phyloP scores from a whole-genome alignment of 495 filamentous ascomycete genomes.

The Aspergillus avenaceus region DNA sequence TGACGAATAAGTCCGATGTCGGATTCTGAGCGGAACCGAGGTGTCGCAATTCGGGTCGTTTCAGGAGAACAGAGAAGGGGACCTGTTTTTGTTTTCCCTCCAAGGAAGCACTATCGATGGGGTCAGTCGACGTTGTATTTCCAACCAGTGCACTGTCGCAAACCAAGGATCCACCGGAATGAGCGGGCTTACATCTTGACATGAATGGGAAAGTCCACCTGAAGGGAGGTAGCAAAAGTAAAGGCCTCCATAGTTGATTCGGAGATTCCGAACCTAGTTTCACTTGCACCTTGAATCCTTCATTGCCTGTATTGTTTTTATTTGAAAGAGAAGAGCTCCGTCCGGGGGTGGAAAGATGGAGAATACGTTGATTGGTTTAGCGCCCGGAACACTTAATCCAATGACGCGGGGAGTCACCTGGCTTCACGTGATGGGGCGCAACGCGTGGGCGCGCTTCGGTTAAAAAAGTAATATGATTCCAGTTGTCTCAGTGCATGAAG shows the following conservation, averaged over 20 bases:
- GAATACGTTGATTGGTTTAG: conserved; percentile 2
- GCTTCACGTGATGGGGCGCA: conserved; percentile 3
- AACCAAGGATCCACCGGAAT: not conserved
- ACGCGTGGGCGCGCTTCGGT: conserved; percentile 7
- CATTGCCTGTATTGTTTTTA: not conserved
- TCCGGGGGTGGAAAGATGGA: not conserved
- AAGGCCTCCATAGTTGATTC: conserved; percentile 74
- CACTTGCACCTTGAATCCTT: not conserved
- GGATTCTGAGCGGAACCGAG: conserved; percentile 73
- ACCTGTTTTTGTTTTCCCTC: conserved; percentile 82
- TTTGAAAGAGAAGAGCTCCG: conserved; percentile 5
- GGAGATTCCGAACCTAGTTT: not conserved
- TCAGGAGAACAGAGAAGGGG: conserved; percentile 71
- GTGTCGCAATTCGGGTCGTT: conserved; percentile 74
- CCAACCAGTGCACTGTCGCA: conserved; percentile 2
- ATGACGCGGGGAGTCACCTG: conserved; percentile 14
- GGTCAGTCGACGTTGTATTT: not conserved
- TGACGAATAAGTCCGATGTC: conserved; percentile 86
- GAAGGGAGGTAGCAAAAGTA: conserved; percentile 83
- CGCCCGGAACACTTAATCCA: not conserved
- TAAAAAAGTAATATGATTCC: not conserved
- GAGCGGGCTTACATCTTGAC: conserved; percentile 68
- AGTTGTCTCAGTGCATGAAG: not conserved
- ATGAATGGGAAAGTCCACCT: conserved; percentile 70
- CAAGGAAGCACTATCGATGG: conserved; percentile 62